Percentiles rank a stretch among this genome's conserved stretches.
These are phyloP conservation scores for Colletotrichum musae DNA, from an alignment of 2,329 filamentous ascomycete species.

Conservation along the genomic window DNA sequence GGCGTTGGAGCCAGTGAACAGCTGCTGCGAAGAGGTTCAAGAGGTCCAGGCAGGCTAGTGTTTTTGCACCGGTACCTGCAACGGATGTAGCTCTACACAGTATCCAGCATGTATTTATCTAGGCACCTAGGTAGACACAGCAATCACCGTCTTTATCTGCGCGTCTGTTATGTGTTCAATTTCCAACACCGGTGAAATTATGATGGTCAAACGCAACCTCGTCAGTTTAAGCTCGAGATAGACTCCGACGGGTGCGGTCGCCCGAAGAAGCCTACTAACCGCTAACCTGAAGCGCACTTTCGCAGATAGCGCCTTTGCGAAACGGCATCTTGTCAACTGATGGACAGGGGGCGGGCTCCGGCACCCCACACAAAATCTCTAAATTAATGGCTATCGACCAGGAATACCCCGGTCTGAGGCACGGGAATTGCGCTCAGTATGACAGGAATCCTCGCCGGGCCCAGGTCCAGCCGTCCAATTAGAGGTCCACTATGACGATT, in stretches of 20 bases:
- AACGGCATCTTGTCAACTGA: too few relatives aligned
- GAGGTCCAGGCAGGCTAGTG: neutral
- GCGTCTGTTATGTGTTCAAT: neutral
- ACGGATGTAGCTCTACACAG: slow-evolving; percentile 18
- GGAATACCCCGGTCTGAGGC: slow-evolving; percentile 13
- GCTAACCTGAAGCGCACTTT: too few relatives aligned
- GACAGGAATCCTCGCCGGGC: slow-evolving; percentile 13
- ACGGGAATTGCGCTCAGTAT: slow-evolving; percentile 24
- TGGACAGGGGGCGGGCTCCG: slow-evolving; percentile 13
- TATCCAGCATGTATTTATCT: slow-evolving; percentile 24
- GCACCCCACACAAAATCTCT: slow-evolving; percentile 30
- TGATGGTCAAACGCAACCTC: too few relatives aligned
- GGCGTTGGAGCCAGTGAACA: neutral
- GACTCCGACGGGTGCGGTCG: too few relatives aligned
- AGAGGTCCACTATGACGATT: slow-evolving; percentile 31
- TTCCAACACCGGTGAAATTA: too few relatives aligned
- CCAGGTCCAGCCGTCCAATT: slow-evolving; percentile 9
- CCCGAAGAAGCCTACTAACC: too few relatives aligned
- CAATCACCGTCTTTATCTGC: slow-evolving; percentile 36
- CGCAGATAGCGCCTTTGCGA: too few relatives aligned
- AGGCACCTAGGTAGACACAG: slow-evolving; percentile 11
- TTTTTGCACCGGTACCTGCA: slow-evolving; percentile 17
- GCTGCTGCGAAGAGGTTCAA: neutral
- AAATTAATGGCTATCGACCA: slow-evolving; percentile 21
- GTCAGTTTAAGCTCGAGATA: too few relatives aligned